Evolutionary conservation across 1,284 basidiomycete genomes (phyloP).

Genomic region (Tremellales sp.): DNA sequence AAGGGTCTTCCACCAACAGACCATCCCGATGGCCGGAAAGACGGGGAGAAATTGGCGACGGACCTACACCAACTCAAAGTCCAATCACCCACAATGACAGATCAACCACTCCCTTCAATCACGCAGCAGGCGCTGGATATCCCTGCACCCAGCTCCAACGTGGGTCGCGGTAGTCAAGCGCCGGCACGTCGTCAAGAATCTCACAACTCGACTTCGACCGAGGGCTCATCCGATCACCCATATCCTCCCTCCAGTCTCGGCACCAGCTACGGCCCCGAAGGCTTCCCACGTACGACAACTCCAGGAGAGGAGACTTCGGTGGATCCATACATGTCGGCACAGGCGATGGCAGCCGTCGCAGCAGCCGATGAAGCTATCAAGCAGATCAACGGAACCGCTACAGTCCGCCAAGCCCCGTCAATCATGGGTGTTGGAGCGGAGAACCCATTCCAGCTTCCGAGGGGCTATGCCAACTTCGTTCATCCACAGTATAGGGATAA

Average conservation of each 20-base stretch:
- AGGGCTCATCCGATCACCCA: slow-evolving; percentile 20
- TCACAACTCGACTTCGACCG: slow-evolving; percentile 30
- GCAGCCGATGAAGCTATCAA: slow-evolving; percentile 42
- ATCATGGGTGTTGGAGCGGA: slow-evolving; percentile 3
- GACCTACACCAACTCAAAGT: not conserved
- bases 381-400: slow-evolving; percentile 38
- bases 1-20: too few species aligned
- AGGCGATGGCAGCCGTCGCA: slow-evolving; percentile 26
- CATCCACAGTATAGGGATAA: slow-evolving; percentile 6
- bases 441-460: slow-evolving; percentile 14
- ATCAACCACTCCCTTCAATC: not conserved
- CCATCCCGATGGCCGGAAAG: not conserved
- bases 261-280: slow-evolving; percentile 42
- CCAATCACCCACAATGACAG: not conserved
- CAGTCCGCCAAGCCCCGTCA: slow-evolving; percentile 28
- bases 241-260: slow-evolving; percentile 26
- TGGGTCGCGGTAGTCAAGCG: not conserved
- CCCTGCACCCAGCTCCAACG: not conserved
- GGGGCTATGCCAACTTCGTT: slow-evolving; percentile 24
- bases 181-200: slow-evolving; percentile 13
- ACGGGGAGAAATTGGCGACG: not conserved
- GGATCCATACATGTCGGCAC: slow-evolving; percentile 17
- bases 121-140: not conserved
- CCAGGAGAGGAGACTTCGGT: slow-evolving; percentile 1
- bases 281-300: slow-evolving; percentile 26